Base-by-base conservation (phyloP, 176 grass and related monocot species). In the Cocos nucifera region DNA sequence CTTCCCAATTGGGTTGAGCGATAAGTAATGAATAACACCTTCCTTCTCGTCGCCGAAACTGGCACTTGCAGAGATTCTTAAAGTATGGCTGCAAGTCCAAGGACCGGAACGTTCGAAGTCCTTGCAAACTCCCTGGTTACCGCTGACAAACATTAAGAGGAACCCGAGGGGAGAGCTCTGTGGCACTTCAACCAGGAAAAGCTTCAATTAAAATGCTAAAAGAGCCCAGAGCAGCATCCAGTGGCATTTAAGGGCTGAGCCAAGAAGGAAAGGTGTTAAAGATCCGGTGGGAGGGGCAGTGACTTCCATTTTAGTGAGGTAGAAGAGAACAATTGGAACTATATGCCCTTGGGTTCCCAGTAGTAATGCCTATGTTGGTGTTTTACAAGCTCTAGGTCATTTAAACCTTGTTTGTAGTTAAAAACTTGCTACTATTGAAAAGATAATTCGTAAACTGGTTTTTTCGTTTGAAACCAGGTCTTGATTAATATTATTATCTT, bases 301-400 rank as follows among this genome's bases (percentile, higher is more conserved):
- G 20, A 71, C 54, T 25, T 79, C 80, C 0, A 65, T 21, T 51
- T 21, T 51, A 97, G 92, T 61, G 92, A 97, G 69, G 92, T 90
- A 4, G 22, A 74, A 15, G 78, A 97, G 78, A 65, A 65, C 16
- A 67, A 79, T 19, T 19, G 83, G 86, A 1, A 62, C 64, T 44
- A 60, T 96, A 1, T 90, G 83, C 21, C n/a, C 83, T 63, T 96
- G 19, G 92, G 92, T 16, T 97, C n/a, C n/a, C 92, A 3, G 69
- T 91, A 25, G 80, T 77, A 24, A 77, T 75, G 73, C 72, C 87
- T 97, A 91, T 28, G 78, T 90, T 17, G 72, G 84, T 4, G 35
- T 21, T 88, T 88, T 72, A 44, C 50, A 35, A 32, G 48, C 4
- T 50, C 26, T 53, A 71, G 32, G 9, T 7, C 32, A 35, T 21